phyloP scores from a whole-genome alignment of 805 yeast genomes.

The Metschnikowia hibisci region DNA sequence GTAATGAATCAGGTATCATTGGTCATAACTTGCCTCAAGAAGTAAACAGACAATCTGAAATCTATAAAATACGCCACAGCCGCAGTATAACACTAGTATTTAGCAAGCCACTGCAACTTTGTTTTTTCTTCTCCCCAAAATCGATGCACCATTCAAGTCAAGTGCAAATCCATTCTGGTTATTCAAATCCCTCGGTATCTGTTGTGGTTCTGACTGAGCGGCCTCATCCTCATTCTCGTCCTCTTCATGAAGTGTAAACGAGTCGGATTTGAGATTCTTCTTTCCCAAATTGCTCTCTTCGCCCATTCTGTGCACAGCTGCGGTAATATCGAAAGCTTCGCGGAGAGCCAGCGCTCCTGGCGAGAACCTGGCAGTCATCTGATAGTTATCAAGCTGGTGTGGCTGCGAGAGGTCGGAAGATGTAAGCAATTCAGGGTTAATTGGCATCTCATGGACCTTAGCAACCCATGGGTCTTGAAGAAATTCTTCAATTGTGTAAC shows the following conservation, averaged over 20 bases:
- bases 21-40: neutral
- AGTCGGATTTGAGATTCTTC: conserved; percentile 17
- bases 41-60: neutral
- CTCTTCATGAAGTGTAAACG: conserved; percentile 29
- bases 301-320: conserved; percentile 80
- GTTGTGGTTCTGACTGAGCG: conserved; percentile 1
- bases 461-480: conserved; percentile 66
- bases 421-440: conserved; percentile 1
- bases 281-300: conserved; percentile 50
- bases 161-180: conserved; percentile 35
- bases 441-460: conserved; percentile 12
- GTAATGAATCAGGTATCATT: neutral
- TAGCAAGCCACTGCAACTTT: conserved; percentile 16
- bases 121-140: conserved; percentile 42
- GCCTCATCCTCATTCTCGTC: conserved; percentile 34
- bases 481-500: conserved; percentile 67
- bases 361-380: conserved; percentile 41
- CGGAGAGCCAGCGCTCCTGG: conserved; percentile 79
- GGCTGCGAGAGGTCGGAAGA: neutral
- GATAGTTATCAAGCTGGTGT: conserved; percentile 11
- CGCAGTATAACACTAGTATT: neutral
- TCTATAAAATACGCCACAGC: conserved; percentile 1
- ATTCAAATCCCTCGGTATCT: conserved; percentile 14
- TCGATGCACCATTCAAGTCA: conserved; percentile 50
- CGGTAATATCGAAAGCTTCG: conserved; percentile 82